A percentile compares a stretch with the other conserved stretches of the same genome.
Conservation (phyloP, 2,329 filamentous ascomycete species). For the Lecanoromycetidae sp. region DNA sequence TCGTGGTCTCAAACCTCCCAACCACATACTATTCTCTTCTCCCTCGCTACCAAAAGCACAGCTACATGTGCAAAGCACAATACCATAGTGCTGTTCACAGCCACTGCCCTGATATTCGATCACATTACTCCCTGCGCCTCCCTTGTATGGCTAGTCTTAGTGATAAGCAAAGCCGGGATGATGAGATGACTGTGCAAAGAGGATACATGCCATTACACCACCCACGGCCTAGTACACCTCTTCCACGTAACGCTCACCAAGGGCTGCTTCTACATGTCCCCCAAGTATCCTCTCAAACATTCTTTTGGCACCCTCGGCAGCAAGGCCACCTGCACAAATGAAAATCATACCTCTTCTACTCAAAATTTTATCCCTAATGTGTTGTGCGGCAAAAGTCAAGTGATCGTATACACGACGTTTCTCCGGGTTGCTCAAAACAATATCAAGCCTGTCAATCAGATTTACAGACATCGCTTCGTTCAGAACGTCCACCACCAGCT, state of each 20-base stretch:
- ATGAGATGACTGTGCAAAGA: too few relatives aligned
- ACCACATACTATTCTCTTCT: too few relatives aligned
- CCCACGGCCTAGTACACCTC: conserved; percentile 17
- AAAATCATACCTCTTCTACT: conserved; percentile 1
- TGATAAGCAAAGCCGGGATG: too few relatives aligned
- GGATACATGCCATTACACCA: too few relatives aligned
- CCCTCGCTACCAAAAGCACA: too few relatives aligned
- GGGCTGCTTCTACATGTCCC: not conserved
- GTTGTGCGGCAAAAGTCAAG: not conserved
- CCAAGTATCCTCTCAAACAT: conserved; percentile 8
- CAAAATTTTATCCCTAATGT: conserved; percentile 8
- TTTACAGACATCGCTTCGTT: conserved; percentile 5
- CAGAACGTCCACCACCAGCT: not conserved
- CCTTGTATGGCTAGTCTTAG: too few relatives aligned
- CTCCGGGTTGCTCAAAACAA: conserved; percentile 9
- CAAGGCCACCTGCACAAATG: conserved; percentile 3
- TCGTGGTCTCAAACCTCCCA: too few relatives aligned
- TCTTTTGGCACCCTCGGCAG: conserved; percentile 1
- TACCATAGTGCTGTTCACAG: too few relatives aligned
- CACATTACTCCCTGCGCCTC: too few relatives aligned
- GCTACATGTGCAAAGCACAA: too few relatives aligned
- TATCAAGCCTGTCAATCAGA: conserved; percentile 1
- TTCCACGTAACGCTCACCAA: conserved; percentile 16
- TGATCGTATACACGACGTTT: conserved; percentile 8
- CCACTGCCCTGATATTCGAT: too few relatives aligned